A percentile compares a stretch with the other conserved stretches of the same genome.
Evolutionary conservation across 2,329 filamentous ascomycete species (phyloP).

Genomic region (Neopestalotiopsis sp.): DNA sequence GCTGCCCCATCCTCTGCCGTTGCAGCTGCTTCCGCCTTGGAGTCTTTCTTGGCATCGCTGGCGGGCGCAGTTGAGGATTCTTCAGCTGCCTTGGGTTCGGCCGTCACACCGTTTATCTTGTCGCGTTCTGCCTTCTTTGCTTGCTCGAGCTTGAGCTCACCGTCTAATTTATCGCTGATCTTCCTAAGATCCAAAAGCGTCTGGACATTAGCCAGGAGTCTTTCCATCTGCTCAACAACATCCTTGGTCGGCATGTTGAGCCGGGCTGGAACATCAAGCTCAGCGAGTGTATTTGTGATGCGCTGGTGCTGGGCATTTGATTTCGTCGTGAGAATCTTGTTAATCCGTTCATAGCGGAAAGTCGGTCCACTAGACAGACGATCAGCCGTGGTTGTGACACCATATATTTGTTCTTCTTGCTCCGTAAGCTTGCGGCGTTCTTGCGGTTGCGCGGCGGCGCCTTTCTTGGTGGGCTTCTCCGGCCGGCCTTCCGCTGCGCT

Average conservation of each 20-base stretch:
- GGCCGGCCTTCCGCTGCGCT: slow-evolving; percentile 43
- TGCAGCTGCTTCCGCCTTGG: slow-evolving; percentile 7
- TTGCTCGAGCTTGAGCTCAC: slow-evolving; percentile 67
- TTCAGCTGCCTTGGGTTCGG: slow-evolving; percentile 17
- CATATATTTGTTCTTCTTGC: slow-evolving; percentile 79
- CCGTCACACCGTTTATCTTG: slow-evolving; percentile 36
- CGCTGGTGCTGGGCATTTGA: slow-evolving; percentile 76
- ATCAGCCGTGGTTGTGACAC: slow-evolving; percentile 80
- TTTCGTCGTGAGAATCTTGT: slow-evolving; percentile 79
- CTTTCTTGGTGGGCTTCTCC: slow-evolving; percentile 54
- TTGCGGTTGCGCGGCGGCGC: slow-evolving; percentile 43
- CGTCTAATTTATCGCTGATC: slow-evolving; percentile 75
- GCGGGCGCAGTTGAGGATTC: slow-evolving; percentile 8
- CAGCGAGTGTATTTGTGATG: slow-evolving; percentile 73
- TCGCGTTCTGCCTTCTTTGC: slow-evolving; percentile 60
- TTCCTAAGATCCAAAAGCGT: slow-evolving; percentile 75
- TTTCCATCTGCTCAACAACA: slow-evolving; percentile 74
- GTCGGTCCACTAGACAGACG: slow-evolving; percentile 84
- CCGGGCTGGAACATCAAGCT: slow-evolving; percentile 72
- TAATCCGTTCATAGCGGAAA: slow-evolving; percentile 85
- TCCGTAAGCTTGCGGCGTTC: slow-evolving; percentile 74
- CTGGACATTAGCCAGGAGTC: slow-evolving; percentile 70
- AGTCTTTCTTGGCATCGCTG: slow-evolving; percentile 15
- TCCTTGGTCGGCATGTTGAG: slow-evolving; percentile 76
- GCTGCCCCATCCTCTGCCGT: background rate